Conservation (phyloP, 208 protist genomes). For the Leptomonas pyrrhocoris region DNA sequence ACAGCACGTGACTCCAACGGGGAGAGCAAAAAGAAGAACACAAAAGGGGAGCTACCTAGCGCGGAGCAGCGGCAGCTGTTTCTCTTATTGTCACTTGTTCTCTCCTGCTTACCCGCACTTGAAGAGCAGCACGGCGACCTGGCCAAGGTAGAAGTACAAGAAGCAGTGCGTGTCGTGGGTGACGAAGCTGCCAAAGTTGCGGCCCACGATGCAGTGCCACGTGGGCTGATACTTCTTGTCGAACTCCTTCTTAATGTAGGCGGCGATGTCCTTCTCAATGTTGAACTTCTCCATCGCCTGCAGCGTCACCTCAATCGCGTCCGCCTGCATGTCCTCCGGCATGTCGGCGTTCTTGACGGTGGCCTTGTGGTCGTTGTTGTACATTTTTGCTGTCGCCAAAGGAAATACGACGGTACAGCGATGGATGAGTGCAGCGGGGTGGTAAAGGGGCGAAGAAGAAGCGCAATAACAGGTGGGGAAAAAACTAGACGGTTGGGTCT, state of each 20-base stretch:
- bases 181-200: slow-evolving; percentile 99
- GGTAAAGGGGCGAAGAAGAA: background rate
- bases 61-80: background rate
- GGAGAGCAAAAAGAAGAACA: background rate
- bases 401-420: background rate
- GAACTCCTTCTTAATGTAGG: slow-evolving; percentile 99
- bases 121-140: slow-evolving; percentile 99
- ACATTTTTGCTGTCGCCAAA: slow-evolving; percentile 7
- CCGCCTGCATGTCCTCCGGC: slow-evolving; percentile 97
- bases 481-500: too few species aligned
- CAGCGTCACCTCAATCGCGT: slow-evolving; percentile 98
- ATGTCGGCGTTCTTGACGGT: slow-evolving; percentile 97
- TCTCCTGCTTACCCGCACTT: slow-evolving; percentile 76
- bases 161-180: slow-evolving; percentile 99
- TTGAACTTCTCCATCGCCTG: slow-evolving; percentile 99
- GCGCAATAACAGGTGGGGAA: too few species aligned
- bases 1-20: slow-evolving; percentile 18
- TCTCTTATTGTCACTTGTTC: background rate
- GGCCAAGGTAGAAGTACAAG: slow-evolving; percentile 99
- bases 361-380: slow-evolving; percentile 84
- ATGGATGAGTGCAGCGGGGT: background rate
- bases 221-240: slow-evolving; percentile 99
- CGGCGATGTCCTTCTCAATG: slow-evolving; percentile 99
- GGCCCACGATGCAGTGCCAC: slow-evolving; percentile 99
- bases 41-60: background rate